phyloP scores from a whole-genome alignment of 2,329 filamentous ascomycete genomes.

The Neonectria ditissima region DNA sequence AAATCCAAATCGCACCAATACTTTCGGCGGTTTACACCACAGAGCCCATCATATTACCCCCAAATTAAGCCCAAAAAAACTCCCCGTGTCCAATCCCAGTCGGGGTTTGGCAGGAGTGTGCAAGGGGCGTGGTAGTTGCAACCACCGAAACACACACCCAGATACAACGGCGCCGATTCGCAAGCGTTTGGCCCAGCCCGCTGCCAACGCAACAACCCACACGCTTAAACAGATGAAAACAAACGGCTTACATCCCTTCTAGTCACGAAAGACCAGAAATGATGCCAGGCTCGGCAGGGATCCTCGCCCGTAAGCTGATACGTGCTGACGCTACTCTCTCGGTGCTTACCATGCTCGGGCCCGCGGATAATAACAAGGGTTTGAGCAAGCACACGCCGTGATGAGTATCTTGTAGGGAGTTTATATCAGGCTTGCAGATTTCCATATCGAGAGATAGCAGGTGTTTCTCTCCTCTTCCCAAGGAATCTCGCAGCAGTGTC shows the following conservation, averaged over 20 bases:
- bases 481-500: neutral
- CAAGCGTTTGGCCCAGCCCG: neutral
- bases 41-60: neutral
- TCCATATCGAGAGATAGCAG: neutral
- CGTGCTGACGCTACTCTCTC: slow-evolving; percentile 5
- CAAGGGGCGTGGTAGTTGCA: neutral
- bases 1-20: neutral
- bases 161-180: neutral
- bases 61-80: neutral
- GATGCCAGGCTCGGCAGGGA: slow-evolving; percentile 2
- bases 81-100: neutral
- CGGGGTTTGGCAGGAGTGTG: neutral
- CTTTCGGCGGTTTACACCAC: neutral
- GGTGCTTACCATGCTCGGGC: slow-evolving; percentile 1
- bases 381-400: neutral
- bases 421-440: neutral
- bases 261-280: neutral
- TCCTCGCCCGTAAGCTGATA: slow-evolving; percentile 21
- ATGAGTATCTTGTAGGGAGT: neutral
- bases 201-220: neutral
- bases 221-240: neutral
- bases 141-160: too few relatives aligned
- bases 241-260: neutral
- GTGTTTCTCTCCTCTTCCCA: neutral
- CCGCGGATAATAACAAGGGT: neutral